phyloP scores from a whole-genome alignment of 1,284 basidiomycete species.

The Vanrija pseudolonga region DNA sequence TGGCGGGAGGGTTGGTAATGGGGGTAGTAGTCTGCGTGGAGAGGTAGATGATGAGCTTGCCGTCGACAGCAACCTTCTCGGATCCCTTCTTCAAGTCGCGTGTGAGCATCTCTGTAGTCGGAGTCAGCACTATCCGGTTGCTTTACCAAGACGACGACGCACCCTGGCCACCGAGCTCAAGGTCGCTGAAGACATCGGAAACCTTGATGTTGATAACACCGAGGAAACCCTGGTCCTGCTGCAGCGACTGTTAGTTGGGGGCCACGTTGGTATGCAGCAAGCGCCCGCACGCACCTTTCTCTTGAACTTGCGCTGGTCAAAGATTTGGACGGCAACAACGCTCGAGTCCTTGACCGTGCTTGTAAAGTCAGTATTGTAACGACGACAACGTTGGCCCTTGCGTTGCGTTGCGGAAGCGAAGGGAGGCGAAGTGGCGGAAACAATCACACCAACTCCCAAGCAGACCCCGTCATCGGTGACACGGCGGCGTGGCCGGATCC shows the following conservation, averaged over 20 bases:
- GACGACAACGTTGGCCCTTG: too few species aligned
- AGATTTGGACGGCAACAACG: conserved; percentile 88
- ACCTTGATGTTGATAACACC: conserved; percentile 90
- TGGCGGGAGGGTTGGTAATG: conserved; percentile 65
- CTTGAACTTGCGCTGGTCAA: conserved; percentile 97
- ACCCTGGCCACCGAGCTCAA: conserved; percentile 86
- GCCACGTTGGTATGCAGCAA: neutral
- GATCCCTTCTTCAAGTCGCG: conserved; percentile 80
- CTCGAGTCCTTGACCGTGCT: conserved; percentile 86
- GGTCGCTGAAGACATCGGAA: conserved; percentile 73
- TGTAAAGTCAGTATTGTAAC: conserved; percentile 10
- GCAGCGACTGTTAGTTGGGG: neutral
- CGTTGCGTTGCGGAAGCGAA: too few species aligned
- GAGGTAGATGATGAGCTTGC: conserved; percentile 76
- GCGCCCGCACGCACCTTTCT: conserved; percentile 54
- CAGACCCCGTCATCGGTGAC: neutral
- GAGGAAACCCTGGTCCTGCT: conserved; percentile 80
- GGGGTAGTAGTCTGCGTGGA: conserved; percentile 74
- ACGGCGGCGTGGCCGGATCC: neutral
- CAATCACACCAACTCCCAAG: too few species aligned
- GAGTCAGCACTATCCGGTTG: neutral
- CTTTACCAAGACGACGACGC: conserved; percentile 38
- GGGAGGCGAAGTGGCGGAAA: too few species aligned
- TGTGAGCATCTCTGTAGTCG: conserved; percentile 65
- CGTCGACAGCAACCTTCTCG: conserved; percentile 79